Base-by-base conservation (phyloP, 345 rosid species). In the Atalantia buxifolia region DNA sequence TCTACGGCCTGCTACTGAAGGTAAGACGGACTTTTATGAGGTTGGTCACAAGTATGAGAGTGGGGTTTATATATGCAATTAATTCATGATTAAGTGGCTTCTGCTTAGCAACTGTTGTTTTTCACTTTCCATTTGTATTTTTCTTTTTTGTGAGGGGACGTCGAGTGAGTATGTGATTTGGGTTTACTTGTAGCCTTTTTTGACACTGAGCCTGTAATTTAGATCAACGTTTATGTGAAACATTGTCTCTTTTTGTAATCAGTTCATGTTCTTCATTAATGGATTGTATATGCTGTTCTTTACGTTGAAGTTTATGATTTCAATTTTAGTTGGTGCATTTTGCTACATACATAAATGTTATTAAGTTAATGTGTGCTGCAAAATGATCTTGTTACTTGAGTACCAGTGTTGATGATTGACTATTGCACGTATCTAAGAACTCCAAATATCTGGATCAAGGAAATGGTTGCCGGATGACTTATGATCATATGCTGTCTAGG, bases 1-100 rank as follows among this genome's bases (percentile, higher is more conserved):
- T 86, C 81, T 91, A 65, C 83, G 81, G 74, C 87, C 91, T 66
- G 93, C 92, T 72, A 79, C 98, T 24, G 98, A 93, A 81, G 97
- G 98, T 66, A 97, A 89, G 78, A 86, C 84, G 5, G 97, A 92
- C 82, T 94, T 97, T 79, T 90, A 80, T 35, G 97, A 92, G 88
- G 94, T 91, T 66, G 85, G 79, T 84, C 96, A 92, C 89, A 89
- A 85, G 87, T 93, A 90, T 81, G 88, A 91, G 75, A 93, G 89
- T 22, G 96, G 97, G 64, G 82, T 90, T 84, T 94, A 91, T 77
- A 89, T 80, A 68, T 97, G 93, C 91, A 91, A 92, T 74, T 97
- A 91, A 91, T 72, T 35, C 35, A 22, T 77, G 78, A 66, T 62
- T n/a, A 66, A 24, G 30, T 56, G 61, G 40, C 9, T 67, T 59